Evolutionary conservation across 169 alveolate genomes (phyloP).

Genomic region (Plasmodium relictum): DNA sequence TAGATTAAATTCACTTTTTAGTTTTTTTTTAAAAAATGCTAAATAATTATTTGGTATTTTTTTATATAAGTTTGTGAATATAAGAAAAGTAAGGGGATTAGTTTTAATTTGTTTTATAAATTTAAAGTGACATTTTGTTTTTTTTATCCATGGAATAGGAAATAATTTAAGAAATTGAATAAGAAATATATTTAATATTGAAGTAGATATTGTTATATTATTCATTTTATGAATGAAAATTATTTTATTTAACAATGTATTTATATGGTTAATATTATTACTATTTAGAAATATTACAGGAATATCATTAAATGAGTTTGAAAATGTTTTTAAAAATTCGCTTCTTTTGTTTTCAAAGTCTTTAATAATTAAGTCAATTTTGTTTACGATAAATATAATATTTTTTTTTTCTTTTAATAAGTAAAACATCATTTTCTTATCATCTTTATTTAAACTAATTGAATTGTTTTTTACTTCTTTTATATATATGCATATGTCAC

Average conservation of each 20-base stretch:
- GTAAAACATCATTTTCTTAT: constrained; percentile 64
- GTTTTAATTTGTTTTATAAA: constrained; percentile 46
- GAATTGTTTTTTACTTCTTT: constrained; percentile 59
- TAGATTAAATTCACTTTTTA: constrained; percentile 45
- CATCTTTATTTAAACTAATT: constrained; percentile 36
- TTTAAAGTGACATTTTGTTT: constrained; percentile 59
- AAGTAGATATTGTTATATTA: constrained; percentile 35
- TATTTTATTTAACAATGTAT: constrained; percentile 17
- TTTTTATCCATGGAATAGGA: constrained; percentile 67
- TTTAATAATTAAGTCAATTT: constrained; percentile 29
- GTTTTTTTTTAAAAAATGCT: constrained; percentile 53
- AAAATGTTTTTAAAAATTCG: constrained; percentile 36
- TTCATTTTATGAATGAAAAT: constrained; percentile 44
- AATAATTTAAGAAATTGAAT: constrained; percentile 35
- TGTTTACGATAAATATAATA: constrained; percentile 35
- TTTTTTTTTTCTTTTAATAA: constrained; percentile 58
- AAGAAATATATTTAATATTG: constrained; percentile 39
- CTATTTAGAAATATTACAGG: constrained; percentile 47
- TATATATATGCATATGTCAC: constrained; percentile 54
- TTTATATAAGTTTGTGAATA: constrained; percentile 50
- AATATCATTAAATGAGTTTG: constrained; percentile 26
- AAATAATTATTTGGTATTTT: constrained; percentile 53
- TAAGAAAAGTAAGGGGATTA: constrained; percentile 52
- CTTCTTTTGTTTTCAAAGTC: constrained; percentile 46
- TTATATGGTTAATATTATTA: constrained; percentile 36